Conservation (phyloP, 2,329 filamentous ascomycete species). For the Epichloe sibirici region DNA sequence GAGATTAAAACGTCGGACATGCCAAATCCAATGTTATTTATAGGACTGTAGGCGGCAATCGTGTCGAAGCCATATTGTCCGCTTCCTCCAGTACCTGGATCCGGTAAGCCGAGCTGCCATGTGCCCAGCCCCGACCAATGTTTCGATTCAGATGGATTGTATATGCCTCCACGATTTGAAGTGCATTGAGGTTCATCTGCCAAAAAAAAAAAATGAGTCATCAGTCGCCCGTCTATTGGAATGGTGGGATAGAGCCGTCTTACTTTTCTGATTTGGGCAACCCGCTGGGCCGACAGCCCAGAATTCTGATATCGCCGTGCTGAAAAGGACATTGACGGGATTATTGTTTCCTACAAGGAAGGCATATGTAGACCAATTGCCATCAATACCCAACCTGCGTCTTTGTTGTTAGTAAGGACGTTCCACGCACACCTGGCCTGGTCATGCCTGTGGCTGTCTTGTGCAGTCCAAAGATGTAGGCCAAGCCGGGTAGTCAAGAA, state of each 20-base stretch:
- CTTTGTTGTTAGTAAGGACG: not conserved
- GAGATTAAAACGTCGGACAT: conserved; percentile 37
- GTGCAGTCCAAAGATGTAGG: not conserved
- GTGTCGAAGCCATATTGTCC: conserved; percentile 51
- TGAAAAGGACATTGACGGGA: conserved; percentile 34
- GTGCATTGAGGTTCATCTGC: conserved; percentile 39
- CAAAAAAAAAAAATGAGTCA: conserved; percentile 4
- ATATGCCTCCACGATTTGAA: conserved; percentile 45
- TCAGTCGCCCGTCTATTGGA: not conserved
- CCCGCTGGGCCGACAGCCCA: conserved; percentile 53
- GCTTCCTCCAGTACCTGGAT: conserved; percentile 47
- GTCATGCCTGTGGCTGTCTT: not conserved
- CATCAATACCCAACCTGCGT: conserved; percentile 50
- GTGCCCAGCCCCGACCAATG: conserved; percentile 47
- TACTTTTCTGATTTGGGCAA: conserved; percentile 32
- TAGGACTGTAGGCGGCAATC: conserved; percentile 28
- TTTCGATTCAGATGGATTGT: conserved; percentile 38
- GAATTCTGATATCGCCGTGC: conserved; percentile 58
- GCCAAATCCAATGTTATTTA: conserved; percentile 24
- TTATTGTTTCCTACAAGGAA: conserved; percentile 35
- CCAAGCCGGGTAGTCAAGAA: not conserved
- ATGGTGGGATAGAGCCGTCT: conserved; percentile 13
- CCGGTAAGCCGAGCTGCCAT: conserved; percentile 47
- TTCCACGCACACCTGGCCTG: not conserved
- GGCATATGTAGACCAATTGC: conserved; percentile 58